Evolutionary conservation across 768 basidiomycete genomes (phyloP), one percentile per base, ranked within the genome.

Genomic region (Austroboletus eburneus): DNA sequence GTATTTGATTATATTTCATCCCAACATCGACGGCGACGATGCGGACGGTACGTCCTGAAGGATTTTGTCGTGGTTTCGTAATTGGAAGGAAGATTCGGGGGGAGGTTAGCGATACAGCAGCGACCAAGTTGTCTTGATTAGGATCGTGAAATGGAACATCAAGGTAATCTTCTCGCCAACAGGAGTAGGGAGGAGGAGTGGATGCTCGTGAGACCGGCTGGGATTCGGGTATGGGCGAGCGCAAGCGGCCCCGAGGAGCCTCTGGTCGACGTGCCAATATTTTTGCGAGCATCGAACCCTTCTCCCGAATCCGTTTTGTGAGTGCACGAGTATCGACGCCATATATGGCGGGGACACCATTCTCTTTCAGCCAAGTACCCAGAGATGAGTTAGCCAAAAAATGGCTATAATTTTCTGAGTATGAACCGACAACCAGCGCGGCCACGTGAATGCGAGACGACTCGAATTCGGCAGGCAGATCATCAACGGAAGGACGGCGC

Each of bases 1-100:
- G 80, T 57, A 98, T 93, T 69, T 99, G 96, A 69, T 98, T 98
- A 74, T 89, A 96, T 70, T 99, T 99, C 91, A 98, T 98, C n/a
- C 96, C 96, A 42, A 98, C 95, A 64, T 99, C 96, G 48, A 98
- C 71, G 5, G 91, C 92, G 14, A 99, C 61, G 23, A 99, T 79
- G 50, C 96, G 87, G 24, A 98, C 63, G 1, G 80, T 70, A 41
- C 93, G 81, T 24, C 88, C 90, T 1, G 81, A 83, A 3, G 90
- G 87, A 62, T 96, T 90, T 27, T 80, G 63, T 43, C 72, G 78
- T 20, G 80, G 73, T n/a, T 62, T 62, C 30, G 65, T 65, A 9
- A 74, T 74, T 17, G 88, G 82, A 55, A 74, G 72, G 74, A 85
- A 90, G 14, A 91, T 56, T 32, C 80, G 77, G 2, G 94, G 82